A percentile compares a stretch with the other conserved stretches of the same genome.
These are phyloP conservation scores for Penicillium sp. DNA, from an alignment of 2,329 filamentous ascomycete genomes.

Conservation along the genomic window DNA sequence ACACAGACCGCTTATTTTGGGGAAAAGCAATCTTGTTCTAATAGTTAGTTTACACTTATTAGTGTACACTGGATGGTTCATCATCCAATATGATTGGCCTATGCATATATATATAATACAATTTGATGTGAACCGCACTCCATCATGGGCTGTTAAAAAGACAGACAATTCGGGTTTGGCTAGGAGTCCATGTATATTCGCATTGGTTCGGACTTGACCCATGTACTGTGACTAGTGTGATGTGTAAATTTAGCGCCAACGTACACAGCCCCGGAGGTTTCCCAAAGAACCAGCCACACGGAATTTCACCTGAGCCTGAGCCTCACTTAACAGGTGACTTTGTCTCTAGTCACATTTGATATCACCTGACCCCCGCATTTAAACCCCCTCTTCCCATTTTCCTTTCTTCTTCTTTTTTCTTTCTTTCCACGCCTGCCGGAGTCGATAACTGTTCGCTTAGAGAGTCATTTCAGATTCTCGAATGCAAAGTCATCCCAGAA, in stretches of 20 bases:
- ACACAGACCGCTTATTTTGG: background rate
- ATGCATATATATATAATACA: background rate
- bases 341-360: conserved; percentile 14
- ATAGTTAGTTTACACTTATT: background rate
- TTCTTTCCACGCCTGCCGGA: conserved; percentile 48
- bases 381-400: conserved; percentile 28
- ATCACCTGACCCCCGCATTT: conserved; percentile 30
- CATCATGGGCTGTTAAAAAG: background rate
- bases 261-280: background rate
- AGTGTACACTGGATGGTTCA: background rate
- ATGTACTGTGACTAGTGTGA: conserved; percentile 6
- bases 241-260: conserved; percentile 12
- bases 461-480: conserved; percentile 38
- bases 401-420: conserved; percentile 43
- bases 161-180: background rate
- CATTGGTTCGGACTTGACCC: background rate
- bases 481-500: conserved; percentile 47
- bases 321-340: conserved; percentile 2
- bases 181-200: background rate
- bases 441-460: conserved; percentile 37
- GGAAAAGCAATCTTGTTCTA: background rate
- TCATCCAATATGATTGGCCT: conserved; percentile 8
- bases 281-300: conserved; percentile 6
- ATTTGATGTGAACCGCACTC: background rate
- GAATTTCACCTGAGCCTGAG: conserved; percentile 1